These are phyloP conservation scores for Chytriomyces hyalinus DNA, from an alignment of 192 early-diverging fungal genomes.

Conservation along the genomic window DNA sequence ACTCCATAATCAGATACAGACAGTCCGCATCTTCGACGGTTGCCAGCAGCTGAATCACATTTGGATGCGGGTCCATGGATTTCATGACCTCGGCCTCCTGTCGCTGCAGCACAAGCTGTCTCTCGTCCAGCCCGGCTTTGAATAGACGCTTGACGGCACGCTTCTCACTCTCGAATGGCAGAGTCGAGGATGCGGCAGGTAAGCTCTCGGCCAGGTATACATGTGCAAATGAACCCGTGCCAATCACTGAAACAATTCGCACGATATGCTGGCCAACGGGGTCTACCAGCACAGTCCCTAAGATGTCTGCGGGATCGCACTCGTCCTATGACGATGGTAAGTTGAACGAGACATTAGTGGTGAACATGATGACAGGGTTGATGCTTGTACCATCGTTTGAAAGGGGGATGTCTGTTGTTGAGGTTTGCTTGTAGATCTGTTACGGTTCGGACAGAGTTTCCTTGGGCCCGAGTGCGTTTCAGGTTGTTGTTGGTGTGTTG, in stretches of 20 bases:
- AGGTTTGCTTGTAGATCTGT: too few relatives aligned
- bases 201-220: conserved; percentile 48
- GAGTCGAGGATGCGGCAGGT: neutral
- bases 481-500: too few relatives aligned
- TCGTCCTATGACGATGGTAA: conserved; percentile 13
- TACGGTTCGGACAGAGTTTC: too few relatives aligned
- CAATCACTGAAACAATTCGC: conserved; percentile 43
- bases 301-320: conserved; percentile 29
- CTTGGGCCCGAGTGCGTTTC: too few relatives aligned
- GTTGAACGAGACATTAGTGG: too few relatives aligned
- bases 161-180: conserved; percentile 9
- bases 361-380: too few relatives aligned
- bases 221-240: conserved; percentile 55
- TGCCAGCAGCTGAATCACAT: conserved; percentile 38
- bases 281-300: conserved; percentile 35
- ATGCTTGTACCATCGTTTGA: too few relatives aligned
- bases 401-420: too few relatives aligned
- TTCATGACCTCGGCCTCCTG: conserved; percentile 43
- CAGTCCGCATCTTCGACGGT: conserved; percentile 39
- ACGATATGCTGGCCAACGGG: conserved; percentile 26
- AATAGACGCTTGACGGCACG: conserved; percentile 45
- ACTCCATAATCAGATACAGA: conserved; percentile 47
- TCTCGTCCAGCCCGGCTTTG: conserved; percentile 40
- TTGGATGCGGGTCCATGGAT: conserved; percentile 27
- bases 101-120: conserved; percentile 42